A percentile compares a stretch with the other conserved stretches of the same genome.
These are phyloP conservation scores for Pyracantha coccinea DNA, from an alignment of 331 rosid species.

Conservation along the genomic window DNA sequence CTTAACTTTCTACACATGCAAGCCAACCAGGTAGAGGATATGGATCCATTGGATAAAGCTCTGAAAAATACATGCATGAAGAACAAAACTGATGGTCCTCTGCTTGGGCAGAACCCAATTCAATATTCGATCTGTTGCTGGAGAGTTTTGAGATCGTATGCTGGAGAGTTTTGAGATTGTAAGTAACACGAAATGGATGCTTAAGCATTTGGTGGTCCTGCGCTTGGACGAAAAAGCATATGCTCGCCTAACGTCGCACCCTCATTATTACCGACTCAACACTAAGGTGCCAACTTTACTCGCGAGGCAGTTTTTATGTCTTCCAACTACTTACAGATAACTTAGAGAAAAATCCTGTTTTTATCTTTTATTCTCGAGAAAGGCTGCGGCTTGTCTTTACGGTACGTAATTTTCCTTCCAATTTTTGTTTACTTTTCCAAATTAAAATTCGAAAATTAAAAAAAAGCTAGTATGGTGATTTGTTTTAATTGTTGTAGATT, in stretches of 20 bases:
- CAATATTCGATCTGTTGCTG: conserved; percentile 66
- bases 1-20: too few species aligned
- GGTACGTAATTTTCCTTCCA: conserved; percentile 17
- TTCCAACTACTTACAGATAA: conserved; percentile 48
- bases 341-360: conserved; percentile 70
- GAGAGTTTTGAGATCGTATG: conserved; percentile 59
- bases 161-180: conserved; percentile 61
- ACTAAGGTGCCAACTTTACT: conserved; percentile 41
- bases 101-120: conserved; percentile 76
- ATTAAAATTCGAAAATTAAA: too few species aligned
- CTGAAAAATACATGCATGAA: conserved; percentile 49
- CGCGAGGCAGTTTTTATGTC: conserved; percentile 67
- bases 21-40: background rate
- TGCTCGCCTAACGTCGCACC: conserved; percentile 40
- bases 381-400: conserved; percentile 79
- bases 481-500: too few species aligned
- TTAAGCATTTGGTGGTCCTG: conserved; percentile 56
- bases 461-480: too few species aligned
- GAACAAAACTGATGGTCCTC: too few species aligned
- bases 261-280: conserved; percentile 44
- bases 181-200: conserved; percentile 36
- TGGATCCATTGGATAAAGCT: conserved; percentile 14
- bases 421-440: too few species aligned
- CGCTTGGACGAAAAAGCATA: conserved; percentile 66
- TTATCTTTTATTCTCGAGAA: conserved; percentile 43